Evolutionary conservation across 129 eudicot species (phyloP).

Genomic region (Pulicaria dysenterica): DNA sequence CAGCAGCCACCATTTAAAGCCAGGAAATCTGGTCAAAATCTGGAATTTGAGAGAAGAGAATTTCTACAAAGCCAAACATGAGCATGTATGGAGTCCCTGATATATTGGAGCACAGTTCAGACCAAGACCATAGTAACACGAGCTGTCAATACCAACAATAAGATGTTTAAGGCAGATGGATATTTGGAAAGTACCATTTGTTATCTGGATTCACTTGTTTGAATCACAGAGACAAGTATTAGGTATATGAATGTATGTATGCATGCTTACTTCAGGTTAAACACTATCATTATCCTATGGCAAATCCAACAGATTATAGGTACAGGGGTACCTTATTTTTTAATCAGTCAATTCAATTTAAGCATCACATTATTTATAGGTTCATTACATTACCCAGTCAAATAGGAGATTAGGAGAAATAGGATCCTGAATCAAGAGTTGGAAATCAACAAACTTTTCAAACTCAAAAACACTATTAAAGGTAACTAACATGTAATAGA

Average conservation of each 20-base stretch:
- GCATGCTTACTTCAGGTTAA: not conserved
- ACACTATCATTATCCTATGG: constrained; percentile 8
- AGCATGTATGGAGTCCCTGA: constrained; percentile 89
- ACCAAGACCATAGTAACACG: too few relatives aligned
- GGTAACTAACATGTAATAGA: not conserved
- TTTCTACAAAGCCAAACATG: constrained; percentile 71
- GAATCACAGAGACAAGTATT: not conserved
- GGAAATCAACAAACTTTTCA: not conserved
- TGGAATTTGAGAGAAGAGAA: constrained; percentile 89
- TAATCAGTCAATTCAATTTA: not conserved
- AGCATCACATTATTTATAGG: constrained; percentile 6
- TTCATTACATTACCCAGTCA: not conserved
- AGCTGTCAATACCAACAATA: too few relatives aligned
- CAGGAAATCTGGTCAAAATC: constrained; percentile 97
- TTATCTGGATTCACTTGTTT: too few relatives aligned
- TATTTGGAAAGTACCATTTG: too few relatives aligned
- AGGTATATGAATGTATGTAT: not conserved
- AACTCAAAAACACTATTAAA: not conserved
- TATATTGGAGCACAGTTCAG: not conserved
- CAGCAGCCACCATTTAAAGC: constrained; percentile 94
- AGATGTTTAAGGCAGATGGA: too few relatives aligned
- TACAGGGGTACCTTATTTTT: not conserved
- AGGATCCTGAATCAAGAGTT: not conserved
- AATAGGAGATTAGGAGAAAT: constrained; percentile 5
- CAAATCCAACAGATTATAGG: not conserved